Evolutionary conservation across 805 yeast genomes (phyloP).

Genomic region (Zygosaccharomyces gambellarensis): DNA sequence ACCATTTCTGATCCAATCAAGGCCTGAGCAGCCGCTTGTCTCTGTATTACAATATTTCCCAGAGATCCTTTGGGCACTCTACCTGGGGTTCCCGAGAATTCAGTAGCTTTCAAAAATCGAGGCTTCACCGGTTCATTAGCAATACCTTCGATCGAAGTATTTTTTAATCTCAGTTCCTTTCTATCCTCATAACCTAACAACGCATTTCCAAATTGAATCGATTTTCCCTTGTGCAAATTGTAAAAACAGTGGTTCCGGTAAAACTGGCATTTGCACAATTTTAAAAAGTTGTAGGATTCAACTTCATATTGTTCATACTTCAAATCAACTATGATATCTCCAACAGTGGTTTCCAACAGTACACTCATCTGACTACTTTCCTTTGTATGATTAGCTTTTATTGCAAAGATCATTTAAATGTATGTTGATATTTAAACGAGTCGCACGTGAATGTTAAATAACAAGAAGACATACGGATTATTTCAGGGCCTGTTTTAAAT

Average conservation of each 20-base stretch:
- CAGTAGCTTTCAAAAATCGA: slow-evolving; percentile 10
- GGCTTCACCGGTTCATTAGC: slow-evolving; percentile 36
- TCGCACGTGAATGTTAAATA: neutral
- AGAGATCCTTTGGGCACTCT: slow-evolving; percentile 5
- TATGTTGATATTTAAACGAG: neutral
- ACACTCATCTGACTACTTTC: slow-evolving; percentile 35
- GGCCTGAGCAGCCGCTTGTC: slow-evolving; percentile 22
- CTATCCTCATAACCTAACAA: slow-evolving; percentile 32
- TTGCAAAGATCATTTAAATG: neutral
- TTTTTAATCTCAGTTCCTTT: slow-evolving; percentile 14
- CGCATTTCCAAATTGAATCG: slow-evolving; percentile 44
- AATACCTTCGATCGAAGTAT: slow-evolving; percentile 24
- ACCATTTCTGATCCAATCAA: slow-evolving; percentile 26
- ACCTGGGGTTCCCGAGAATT: neutral
- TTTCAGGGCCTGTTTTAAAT: neutral
- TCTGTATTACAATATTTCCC: slow-evolving; percentile 15
- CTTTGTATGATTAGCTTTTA: neutral
- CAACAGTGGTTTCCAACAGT: slow-evolving; percentile 38
- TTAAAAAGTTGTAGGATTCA: slow-evolving; percentile 45
- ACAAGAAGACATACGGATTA: neutral
- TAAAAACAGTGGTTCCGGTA: slow-evolving; percentile 50
- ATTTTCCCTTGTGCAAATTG: slow-evolving; percentile 38
- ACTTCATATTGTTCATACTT: slow-evolving; percentile 34
- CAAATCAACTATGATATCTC: slow-evolving; percentile 51
- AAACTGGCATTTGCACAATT: slow-evolving; percentile 48